Conservation (phyloP, 495 filamentous ascomycete genomes). For the Elaphomyces granulatus region DNA sequence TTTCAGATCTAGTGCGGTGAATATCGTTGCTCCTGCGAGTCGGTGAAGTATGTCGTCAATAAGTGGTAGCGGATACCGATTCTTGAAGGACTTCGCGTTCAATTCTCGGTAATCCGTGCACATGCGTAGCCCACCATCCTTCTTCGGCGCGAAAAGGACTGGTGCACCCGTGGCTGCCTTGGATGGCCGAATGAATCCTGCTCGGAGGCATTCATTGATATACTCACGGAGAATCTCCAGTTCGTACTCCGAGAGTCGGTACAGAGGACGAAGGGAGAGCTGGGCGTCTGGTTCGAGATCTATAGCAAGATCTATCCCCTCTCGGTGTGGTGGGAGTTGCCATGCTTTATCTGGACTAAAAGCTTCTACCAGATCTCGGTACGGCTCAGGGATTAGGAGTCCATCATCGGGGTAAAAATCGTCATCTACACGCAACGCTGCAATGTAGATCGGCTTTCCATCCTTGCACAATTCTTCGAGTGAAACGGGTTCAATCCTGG, state of each 20-base stretch:
- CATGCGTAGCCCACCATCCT: slow-evolving; percentile 18
- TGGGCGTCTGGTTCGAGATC: background rate
- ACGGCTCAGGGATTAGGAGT: background rate
- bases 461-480: background rate
- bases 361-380: background rate
- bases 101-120: slow-evolving; percentile 31
- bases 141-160: slow-evolving; percentile 25
- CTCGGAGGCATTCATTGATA: background rate
- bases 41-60: too few species aligned
- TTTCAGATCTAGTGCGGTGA: too few species aligned
- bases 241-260: background rate
- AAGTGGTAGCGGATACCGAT: too few species aligned
- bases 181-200: background rate
- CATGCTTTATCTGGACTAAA: background rate
- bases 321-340: background rate
- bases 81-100: too few species aligned
- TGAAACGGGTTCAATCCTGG: background rate
- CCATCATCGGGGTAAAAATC: background rate
- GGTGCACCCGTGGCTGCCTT: slow-evolving; percentile 8
- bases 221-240: background rate
- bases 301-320: background rate
- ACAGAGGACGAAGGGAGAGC: background rate
- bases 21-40: too few species aligned
- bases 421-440: background rate
- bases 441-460: background rate